Percentiles rank a stretch among this genome's conserved stretches.
Evolutionary conservation across 2,329 filamentous ascomycete genomes (phyloP).

Genomic region (Colletotrichum spinosum): DNA sequence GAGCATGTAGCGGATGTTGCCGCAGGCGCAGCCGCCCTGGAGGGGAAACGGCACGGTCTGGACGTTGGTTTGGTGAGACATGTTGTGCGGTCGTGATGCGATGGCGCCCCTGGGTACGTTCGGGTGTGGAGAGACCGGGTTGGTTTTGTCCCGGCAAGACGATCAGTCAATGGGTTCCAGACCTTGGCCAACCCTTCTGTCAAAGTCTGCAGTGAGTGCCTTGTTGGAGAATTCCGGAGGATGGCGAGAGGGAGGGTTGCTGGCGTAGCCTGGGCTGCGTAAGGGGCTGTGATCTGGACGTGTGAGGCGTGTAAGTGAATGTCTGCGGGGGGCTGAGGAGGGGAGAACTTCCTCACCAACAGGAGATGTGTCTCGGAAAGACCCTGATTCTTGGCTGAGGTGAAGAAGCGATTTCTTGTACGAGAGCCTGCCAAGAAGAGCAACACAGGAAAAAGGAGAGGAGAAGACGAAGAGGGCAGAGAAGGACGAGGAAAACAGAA

Average conservation of each 20-base stretch:
- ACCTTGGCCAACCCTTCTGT: constrained; percentile 4
- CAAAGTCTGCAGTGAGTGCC: background rate
- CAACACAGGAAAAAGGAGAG: constrained; percentile 1
- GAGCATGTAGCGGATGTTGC: constrained; percentile 74
- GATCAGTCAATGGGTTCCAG: constrained; percentile 5
- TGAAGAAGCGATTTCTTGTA: background rate
- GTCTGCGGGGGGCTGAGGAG: constrained; percentile 26
- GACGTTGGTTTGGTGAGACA: constrained; percentile 27
- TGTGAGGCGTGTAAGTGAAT: constrained; percentile 26
- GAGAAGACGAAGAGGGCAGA: background rate
- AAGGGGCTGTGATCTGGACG: constrained; percentile 20
- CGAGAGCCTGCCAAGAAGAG: background rate
- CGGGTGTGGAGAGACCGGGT: constrained; percentile 28
- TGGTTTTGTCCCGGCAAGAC: constrained; percentile 4
- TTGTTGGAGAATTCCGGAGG: constrained; percentile 15
- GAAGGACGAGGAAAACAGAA: background rate
- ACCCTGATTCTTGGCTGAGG: constrained; percentile 14
- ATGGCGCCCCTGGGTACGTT: background rate
- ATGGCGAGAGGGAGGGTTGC: constrained; percentile 5
- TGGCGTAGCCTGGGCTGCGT: background rate
- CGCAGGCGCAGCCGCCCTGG: constrained; percentile 72
- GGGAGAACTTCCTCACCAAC: background rate
- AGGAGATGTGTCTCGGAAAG: constrained; percentile 23
- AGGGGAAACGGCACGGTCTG: constrained; percentile 41
- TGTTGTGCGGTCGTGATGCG: constrained; percentile 1